phyloP scores from a whole-genome alignment of 495 filamentous ascomycete species.

The Aspergillus carlsbadensis region DNA sequence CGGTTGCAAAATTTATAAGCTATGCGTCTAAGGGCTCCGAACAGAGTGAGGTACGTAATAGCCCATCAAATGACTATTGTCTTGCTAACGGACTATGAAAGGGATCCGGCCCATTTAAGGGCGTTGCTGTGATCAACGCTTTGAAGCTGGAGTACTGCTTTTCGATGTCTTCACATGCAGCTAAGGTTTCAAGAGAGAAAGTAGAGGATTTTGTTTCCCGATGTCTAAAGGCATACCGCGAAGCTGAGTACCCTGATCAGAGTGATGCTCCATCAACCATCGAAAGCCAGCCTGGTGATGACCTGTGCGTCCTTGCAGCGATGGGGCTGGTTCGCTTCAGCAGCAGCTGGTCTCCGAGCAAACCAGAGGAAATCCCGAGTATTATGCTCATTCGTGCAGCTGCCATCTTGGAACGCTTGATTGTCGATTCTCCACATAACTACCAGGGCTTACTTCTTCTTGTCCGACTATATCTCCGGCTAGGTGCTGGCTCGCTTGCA shows the following conservation, averaged over 20 bases:
- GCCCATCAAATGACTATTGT: not conserved
- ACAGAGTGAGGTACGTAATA: slow-evolving; percentile 33
- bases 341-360: slow-evolving; percentile 21
- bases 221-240: slow-evolving; percentile 48
- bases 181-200: slow-evolving; percentile 27
- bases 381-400: slow-evolving; percentile 51
- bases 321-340: slow-evolving; percentile 52
- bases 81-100: slow-evolving; percentile 15
- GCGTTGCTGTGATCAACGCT: slow-evolving; percentile 49
- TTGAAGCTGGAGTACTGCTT: slow-evolving; percentile 59
- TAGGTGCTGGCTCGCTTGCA: slow-evolving; percentile 55
- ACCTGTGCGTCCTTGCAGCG: slow-evolving; percentile 54
- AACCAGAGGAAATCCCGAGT: slow-evolving; percentile 24
- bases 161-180: slow-evolving; percentile 40
- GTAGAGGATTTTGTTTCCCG: slow-evolving; percentile 46
- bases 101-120: slow-evolving; percentile 17
- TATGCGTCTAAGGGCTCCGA: slow-evolving; percentile 27
- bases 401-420: slow-evolving; percentile 48
- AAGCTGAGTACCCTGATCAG: slow-evolving; percentile 18
- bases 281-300: slow-evolving; percentile 58
- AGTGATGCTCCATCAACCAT: slow-evolving; percentile 34
- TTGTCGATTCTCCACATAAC: slow-evolving; percentile 54
- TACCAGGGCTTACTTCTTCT: slow-evolving; percentile 57
- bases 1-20: slow-evolving; percentile 38
- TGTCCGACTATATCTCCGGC: slow-evolving; percentile 51